Base-by-base conservation (phyloP, 306 rosid species). In the Cicer bijugum region DNA sequence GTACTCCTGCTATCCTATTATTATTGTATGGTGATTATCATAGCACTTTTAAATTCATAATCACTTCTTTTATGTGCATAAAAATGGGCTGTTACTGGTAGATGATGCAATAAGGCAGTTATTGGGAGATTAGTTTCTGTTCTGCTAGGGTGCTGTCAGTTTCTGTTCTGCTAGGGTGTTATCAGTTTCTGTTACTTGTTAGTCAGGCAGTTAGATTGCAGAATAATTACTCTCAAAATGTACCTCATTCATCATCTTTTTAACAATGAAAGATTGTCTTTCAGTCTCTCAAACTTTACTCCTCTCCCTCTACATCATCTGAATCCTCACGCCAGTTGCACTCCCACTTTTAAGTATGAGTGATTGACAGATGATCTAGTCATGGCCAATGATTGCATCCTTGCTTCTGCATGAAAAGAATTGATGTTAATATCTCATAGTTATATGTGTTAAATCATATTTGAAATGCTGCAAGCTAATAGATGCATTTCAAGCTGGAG, bases 401-500 rank as follows among this genome's bases (percentile, higher is more conserved):
- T 14, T 44, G 28, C 51, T 67, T 61, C 51, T 20, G 71, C 23
- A 17, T 69, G 38, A 77, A 12, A 44, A 20, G 10, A 59, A 60
- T 48, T 45, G 7, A 15, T 12, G 47, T 43, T 61, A 63, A 12
- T 62, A 12, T 74, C 43, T 64, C 35, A 42, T 55, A 3, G 51
- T 38, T 28, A 28, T 4, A 20, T 9, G 44, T 44, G 10, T 5
- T 28, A 12, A 38, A 77, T 58, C n/a, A 58, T 70, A 58, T 63
- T 44, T 12, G 16, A 53, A 63, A 52, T 48, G 51, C 51, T 42
- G 48, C 20, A 17, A 62, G 37, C 17, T 52, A 51, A 71, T 15
- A 48, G 40, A 9, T 69, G 39, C 43, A 71, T 61, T 50, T 64
- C 77, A 62, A 51, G 48, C 37, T 39, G 63, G 62, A 63, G 72